Evolutionary conservation across 2,329 filamentous ascomycete species (phyloP), one percentile per base, ranked within the genome.

Genomic region (Fusarium avenaceum): DNA sequence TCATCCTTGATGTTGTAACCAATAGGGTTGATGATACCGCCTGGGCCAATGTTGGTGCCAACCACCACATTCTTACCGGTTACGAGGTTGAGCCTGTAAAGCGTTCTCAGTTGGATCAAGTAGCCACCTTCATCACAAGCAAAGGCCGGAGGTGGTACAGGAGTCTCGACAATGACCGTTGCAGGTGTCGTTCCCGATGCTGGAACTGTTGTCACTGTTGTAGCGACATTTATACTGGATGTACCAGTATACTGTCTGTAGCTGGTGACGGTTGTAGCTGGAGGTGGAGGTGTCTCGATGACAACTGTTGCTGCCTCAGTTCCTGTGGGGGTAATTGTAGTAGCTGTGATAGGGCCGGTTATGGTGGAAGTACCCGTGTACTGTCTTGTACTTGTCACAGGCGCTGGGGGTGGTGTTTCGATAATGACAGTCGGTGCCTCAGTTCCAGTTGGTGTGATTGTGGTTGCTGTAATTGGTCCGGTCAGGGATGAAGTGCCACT

Each of bases 51-150:
- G 7, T 42, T 46, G 4, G 26, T 55, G 4, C 42, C 59, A 1
- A 63, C 57, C 3, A 44, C 38, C 4, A n/a, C 5, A 6, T 63
- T 63, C 2, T 48, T 24, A 15, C 59, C 59, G 2, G 48, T 57
- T 4, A 57, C 43, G 1, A 63, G 10, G 2, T 63, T 63, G 2
- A 63, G 24, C 17, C 59, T 24, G 11, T 63, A 63, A 0, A 63
- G 57, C 14, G 57, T 63, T 10, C 45, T 46, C 6, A 39, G 9
- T 26, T 63, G 59, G 7, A 63, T 63, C 57, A 63, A n/a, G 30
- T 63, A 63, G 10, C 59, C 59, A 17, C 59, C 59, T 30, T 56
- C 59, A 9, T 63, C 59, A 40, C 59, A 63, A 3, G 30, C 56
- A 20, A 63, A 63, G 10, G 59, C 9, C 17, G 59, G 59, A 13